Evolutionary conservation across 345 rosid genomes (phyloP).

Genomic region (Eutrema heterophyllum): DNA sequence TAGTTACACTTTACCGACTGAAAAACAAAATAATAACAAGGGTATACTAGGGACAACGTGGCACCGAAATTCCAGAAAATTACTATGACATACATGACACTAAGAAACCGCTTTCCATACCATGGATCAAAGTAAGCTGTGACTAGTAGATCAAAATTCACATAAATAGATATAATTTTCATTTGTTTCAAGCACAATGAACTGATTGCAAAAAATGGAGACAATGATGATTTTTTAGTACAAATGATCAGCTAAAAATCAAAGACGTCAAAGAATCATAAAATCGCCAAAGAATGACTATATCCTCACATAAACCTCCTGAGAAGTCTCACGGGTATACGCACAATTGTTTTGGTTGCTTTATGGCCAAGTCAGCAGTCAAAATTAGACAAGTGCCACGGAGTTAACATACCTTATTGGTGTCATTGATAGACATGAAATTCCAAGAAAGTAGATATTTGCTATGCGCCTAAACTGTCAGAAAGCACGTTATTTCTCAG

Average conservation of each 20-base stretch:
- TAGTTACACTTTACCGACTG: background rate
- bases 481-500: conserved; percentile 23
- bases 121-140: background rate
- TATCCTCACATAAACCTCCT: background rate
- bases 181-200: too few relatives aligned
- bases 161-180: too few relatives aligned
- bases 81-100: background rate
- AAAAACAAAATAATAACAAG: background rate
- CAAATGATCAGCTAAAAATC: background rate
- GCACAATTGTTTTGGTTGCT: background rate
- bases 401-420: conserved; percentile 72
- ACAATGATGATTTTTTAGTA: background rate
- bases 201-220: background rate
- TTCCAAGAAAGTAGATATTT: conserved; percentile 86
- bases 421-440: conserved; percentile 87
- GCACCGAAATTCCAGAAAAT: background rate
- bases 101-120: background rate
- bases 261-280: background rate
- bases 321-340: background rate
- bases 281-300: background rate
- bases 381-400: background rate
- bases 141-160: background rate
- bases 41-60: background rate
- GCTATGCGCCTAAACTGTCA: conserved; percentile 99
- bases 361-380: background rate